phyloP scores from a whole-genome alignment of 1,284 basidiomycete species.

The Ceratobasidium sp. region DNA sequence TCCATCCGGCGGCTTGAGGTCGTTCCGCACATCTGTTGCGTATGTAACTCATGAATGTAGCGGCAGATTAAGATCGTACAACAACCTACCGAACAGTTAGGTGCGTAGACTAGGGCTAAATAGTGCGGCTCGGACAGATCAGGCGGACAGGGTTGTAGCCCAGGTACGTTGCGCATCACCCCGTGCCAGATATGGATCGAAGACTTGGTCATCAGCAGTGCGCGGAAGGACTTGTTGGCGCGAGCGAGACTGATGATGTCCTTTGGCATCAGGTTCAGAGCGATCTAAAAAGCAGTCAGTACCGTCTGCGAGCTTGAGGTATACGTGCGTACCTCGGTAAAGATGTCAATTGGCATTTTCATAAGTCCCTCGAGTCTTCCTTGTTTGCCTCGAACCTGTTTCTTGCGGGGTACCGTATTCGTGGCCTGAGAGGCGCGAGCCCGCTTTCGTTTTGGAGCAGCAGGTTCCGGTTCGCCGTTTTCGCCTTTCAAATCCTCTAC shows the following conservation, averaged over 20 bases:
- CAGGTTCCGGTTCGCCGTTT: background rate
- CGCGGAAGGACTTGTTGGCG: constrained; percentile 51
- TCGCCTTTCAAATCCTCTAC: constrained; percentile 2
- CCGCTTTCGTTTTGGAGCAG: background rate
- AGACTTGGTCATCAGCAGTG: constrained; percentile 48
- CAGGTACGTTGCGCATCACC: constrained; percentile 28
- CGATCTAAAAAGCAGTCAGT: constrained; percentile 50
- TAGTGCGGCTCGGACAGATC: constrained; percentile 51
- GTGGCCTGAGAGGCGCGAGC: background rate
- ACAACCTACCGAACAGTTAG: constrained; percentile 33
- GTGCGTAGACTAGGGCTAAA: constrained; percentile 51
- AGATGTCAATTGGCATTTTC: constrained; percentile 55
- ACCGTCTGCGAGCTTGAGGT: background rate
- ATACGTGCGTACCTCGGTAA: constrained; percentile 52
- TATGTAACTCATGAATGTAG: too few relatives aligned
- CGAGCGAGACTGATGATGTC: constrained; percentile 54
- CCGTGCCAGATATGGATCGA: constrained; percentile 49
- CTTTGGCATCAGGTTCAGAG: constrained; percentile 50
- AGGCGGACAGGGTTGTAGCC: constrained; percentile 51
- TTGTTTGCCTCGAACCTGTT: constrained; percentile 33
- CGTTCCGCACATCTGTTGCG: background rate
- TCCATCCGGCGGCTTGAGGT: background rate
- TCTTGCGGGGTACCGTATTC: constrained; percentile 17
- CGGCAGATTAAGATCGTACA: too few relatives aligned
- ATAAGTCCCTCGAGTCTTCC: constrained; percentile 51